Evolutionary conservation across 345 rosid species (phyloP).

Genomic region (Citrus maxima): DNA sequence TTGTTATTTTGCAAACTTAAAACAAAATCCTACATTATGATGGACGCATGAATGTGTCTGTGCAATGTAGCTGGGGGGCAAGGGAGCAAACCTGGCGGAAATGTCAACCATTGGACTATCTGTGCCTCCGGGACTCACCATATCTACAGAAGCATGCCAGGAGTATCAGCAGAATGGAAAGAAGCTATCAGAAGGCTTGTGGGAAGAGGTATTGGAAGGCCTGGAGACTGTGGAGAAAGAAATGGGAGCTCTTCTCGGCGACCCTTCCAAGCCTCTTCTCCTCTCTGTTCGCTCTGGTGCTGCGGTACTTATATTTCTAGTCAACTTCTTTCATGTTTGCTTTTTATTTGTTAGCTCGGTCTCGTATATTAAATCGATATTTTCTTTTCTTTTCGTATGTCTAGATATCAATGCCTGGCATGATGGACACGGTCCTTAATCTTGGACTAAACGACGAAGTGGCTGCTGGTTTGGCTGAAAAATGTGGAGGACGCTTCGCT

Average conservation of each 20-base stretch:
- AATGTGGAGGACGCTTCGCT: constrained; percentile 90
- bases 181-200: constrained; percentile 59
- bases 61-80: constrained; percentile 75
- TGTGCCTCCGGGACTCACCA: constrained; percentile 92
- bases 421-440: constrained; percentile 99
- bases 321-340: neutral
- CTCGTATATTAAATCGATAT: neutral
- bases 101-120: constrained; percentile 95
- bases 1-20: neutral
- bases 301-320: constrained; percentile 50
- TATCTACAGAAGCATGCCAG: constrained; percentile 92
- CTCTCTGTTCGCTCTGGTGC: constrained; percentile 99
- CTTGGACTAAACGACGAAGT: constrained; percentile 90
- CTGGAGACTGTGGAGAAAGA: constrained; percentile 55
- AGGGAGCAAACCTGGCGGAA: constrained; percentile 96
- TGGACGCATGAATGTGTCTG: neutral
- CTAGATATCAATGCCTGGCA: constrained; percentile 96
- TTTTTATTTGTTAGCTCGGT: neutral
- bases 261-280: constrained; percentile 82
- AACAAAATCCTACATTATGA: neutral
- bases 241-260: constrained; percentile 80
- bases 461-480: constrained; percentile 61
- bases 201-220: constrained; percentile 76
- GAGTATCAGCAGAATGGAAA: constrained; percentile 68
- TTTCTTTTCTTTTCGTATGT: neutral